Evolutionary conservation across 139 green algal species (phyloP), one percentile per base, ranked within the genome.

Genomic region (Deuterostichococcus epilithicus): DNA sequence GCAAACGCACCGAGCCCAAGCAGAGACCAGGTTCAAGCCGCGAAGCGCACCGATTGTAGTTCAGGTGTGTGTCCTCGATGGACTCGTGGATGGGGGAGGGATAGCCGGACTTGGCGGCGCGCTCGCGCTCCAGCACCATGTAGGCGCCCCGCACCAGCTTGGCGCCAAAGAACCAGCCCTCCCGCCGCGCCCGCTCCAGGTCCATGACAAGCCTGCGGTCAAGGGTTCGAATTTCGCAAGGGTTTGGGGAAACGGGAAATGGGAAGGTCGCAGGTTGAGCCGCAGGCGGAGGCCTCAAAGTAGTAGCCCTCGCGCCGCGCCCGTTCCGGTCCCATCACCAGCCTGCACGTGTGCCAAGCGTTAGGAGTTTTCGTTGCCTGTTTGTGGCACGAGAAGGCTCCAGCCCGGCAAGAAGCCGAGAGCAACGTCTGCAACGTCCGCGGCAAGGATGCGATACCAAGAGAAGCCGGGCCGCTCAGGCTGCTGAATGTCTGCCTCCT

Each of bases 101-200:
- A 35, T 88, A 86, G 36, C 88, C 88, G 73, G 73, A 20, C 37
- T 90, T 47, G 22, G 42, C 36, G 0, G 93, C 94, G 37, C 83
- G 86, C 42, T 75, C 33, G 1, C 88, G 80, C 83, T 98, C 93
- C 70, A 94, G 73, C 22, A 90, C 76, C 85, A 93, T 90, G 85
- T 92, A 91, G 0, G 89, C 87, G 23, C 86, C 86, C 1, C 93
- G 82, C 76, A 98, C 94, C 70, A 95, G 85, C 83, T 95, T 95
- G 70, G 81, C 86, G 10, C 38, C 88, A 78, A 91, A 90, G 35
- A 79, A 39, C 44, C 86, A 88, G n/a, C 80, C 81, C 78, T 93
- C 85, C 28, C 86, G 74, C 67, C 75, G 60, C 1, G 89, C 83
- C 0, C 86, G 77, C 80, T 92, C 86, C 68, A 97, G 81, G 85